A percentile compares a stretch with the other conserved stretches of the same genome.
These are phyloP conservation scores for Rhododendron henanense DNA, from an alignment of 148 eudicot species.

Conservation along the genomic window DNA sequence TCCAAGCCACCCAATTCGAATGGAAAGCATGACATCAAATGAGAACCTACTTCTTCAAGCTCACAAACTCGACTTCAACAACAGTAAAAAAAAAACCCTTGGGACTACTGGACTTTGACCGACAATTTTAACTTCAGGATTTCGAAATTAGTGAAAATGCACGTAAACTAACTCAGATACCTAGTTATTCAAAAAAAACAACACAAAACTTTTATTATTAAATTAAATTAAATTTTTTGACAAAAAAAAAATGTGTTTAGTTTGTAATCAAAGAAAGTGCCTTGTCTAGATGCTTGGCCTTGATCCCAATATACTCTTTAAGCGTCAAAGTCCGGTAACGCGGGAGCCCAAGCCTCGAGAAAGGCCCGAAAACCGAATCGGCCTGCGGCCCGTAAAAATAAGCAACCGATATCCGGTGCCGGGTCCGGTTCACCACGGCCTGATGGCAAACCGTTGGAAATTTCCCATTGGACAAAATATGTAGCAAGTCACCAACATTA, in stretches of 20 bases:
- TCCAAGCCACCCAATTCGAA: background rate
- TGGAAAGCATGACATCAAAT: background rate
- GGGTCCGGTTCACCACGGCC: conserved; percentile 37
- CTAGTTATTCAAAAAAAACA: background rate
- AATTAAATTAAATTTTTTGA: background rate
- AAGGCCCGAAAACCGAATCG: conserved; percentile 38
- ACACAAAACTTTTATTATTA: background rate
- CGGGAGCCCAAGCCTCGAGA: conserved; percentile 26
- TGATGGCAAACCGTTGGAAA: conserved; percentile 44
- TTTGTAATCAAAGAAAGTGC: conserved; percentile 33
- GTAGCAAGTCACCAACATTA: conserved; percentile 63
- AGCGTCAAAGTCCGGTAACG: conserved; percentile 30
- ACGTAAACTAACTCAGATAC: background rate
- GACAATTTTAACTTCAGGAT: background rate
- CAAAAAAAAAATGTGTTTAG: background rate
- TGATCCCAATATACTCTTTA: conserved; percentile 48
- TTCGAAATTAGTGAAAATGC: background rate
- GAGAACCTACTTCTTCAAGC: background rate
- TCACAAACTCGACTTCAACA: background rate
- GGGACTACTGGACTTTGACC: background rate
- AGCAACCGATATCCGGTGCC: conserved; percentile 50
- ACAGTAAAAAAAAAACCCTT: background rate
- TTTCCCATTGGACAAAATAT: conserved; percentile 55
- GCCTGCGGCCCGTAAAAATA: conserved; percentile 58
- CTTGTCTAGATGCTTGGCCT: conserved; percentile 33